Base-by-base conservation (phyloP, 208 protist species). In the Balamuthia mandrillaris region DNA sequence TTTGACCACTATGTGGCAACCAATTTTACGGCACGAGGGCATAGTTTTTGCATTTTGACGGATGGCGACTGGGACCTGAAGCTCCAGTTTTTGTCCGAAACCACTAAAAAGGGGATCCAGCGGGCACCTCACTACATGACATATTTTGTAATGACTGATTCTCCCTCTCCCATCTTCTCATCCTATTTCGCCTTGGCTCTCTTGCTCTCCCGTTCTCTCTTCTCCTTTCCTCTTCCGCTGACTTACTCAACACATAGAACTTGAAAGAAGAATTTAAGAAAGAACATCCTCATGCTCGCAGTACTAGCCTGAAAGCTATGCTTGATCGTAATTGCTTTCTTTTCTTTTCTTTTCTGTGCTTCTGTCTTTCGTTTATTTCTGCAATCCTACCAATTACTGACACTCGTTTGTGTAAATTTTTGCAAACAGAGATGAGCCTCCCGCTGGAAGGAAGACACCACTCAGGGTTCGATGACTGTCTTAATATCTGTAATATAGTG, bases 401-500 rank as follows among this genome's bases (percentile, higher is more conserved):
- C n/a, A n/a, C n/a, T n/a, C n/a, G n/a, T n/a, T n/a, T n/a, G n/a
- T n/a, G n/a, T n/a, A n/a, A n/a, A n/a, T n/a, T n/a, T n/a, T n/a
- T n/a, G n/a, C n/a, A n/a, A 6, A 2, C 61, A 78, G 68, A 78
- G 16, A 14, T 78, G 12, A 78, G 58, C 45, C 68, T 78, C 45
- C 45, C 58, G 45, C 51, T 78, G 68, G 68, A 78, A 21, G 68
- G 68, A 18, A 41, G 68, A 14, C 68, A 78, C 45, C 68, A 78
- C 68, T 78, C 68, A 47, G 68, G 68, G 18, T 47, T 78, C 2
- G 16, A 78, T 29, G 68, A 78, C 41, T 78, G 68, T 47, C 45
- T 78, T 18, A 78, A 78, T 47, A 78, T 78, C 68, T 58, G 68
- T 18, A 78, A 78, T 47, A 78, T 78, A 29, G 68, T 78, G 44